Base-by-base conservation (phyloP, 305 asterid genomes). In the Stenogyne calaminthoides region DNA sequence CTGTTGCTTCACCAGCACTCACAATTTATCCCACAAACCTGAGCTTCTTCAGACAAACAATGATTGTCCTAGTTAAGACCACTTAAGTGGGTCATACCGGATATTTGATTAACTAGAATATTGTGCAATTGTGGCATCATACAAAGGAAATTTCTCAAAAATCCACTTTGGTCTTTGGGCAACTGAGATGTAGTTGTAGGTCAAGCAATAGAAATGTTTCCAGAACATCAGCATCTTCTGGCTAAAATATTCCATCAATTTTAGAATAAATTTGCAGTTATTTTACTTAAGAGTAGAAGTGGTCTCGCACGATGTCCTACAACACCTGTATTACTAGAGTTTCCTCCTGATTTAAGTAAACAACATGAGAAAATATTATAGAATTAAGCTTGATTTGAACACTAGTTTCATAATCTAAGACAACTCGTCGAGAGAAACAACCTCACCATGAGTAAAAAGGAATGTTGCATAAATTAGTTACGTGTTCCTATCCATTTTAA, bases 1-100 rank as follows among this genome's bases (percentile, higher is more conserved):
- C 37, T 65, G 71, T 9, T 65, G 58, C 8, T 44, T 65, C 20
- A 29, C 63, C 18, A 54, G 25, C 55, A 69, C 55, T 52, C 39
- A 69, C 32, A 56, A 1, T 8, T 67, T 51, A 67, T 55, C 34
- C 71, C 10, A 65, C n/a, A 54, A 27, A 54, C 6, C 29, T 19
- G 32, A 8, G 2, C 60, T 7, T 51, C 25, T 16, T 51, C 25
- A 16, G 58, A 18, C 22, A 51, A 22, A 22, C 2, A 22, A 22
- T 22, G 2, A 2, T 22, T 0, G 1, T 22, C 2, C 2, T 2
- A 22, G 1, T 1, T 22, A 22, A 25, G 15, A 15, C 71, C 40
- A 44, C 40, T 20, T 20, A 65, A 44, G 58, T 12, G 42, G 37
- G 34, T 10, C 16, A 18, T 16, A 18, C 27, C 32, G 9, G 32